Percentiles rank a stretch among this genome's conserved stretches.
Evolutionary conservation across 2,329 filamentous ascomycete genomes (phyloP).

Genomic region (Ceratocystis destructans): DNA sequence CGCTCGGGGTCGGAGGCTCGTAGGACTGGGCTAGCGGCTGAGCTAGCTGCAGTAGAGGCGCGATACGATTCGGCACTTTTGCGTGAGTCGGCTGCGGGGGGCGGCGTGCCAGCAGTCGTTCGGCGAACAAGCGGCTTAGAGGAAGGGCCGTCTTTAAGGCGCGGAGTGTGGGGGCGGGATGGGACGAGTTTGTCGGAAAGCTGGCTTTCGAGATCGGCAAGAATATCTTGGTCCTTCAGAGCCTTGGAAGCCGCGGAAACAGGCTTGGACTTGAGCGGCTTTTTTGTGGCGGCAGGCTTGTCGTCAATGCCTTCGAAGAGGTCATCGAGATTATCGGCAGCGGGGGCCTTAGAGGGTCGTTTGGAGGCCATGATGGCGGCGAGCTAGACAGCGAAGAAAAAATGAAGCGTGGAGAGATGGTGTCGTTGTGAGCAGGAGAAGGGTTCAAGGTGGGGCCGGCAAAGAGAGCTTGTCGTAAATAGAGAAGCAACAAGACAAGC

Average conservation of each 20-base stretch:
- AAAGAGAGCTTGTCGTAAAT: not conserved
- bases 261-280: slow-evolving; percentile 33
- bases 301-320: slow-evolving; percentile 51
- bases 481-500: not conserved
- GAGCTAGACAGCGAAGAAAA: slow-evolving; percentile 7
- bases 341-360: slow-evolving; percentile 41
- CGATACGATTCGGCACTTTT: slow-evolving; percentile 68
- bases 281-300: slow-evolving; percentile 34
- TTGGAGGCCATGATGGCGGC: slow-evolving; percentile 42
- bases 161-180: slow-evolving; percentile 71
- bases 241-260: slow-evolving; percentile 38
- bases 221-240: slow-evolving; percentile 53
- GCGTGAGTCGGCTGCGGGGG: slow-evolving; percentile 32
- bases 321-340: slow-evolving; percentile 46
- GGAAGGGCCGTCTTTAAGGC: slow-evolving; percentile 41
- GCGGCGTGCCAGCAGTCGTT: slow-evolving; percentile 22
- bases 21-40: slow-evolving; percentile 43
- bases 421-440: slow-evolving; percentile 2
- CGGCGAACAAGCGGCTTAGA: slow-evolving; percentile 54
- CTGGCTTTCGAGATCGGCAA: slow-evolving; percentile 67
- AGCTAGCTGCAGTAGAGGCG: slow-evolving; percentile 51
- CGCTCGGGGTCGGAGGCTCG: slow-evolving; percentile 1
- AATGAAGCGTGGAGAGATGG: slow-evolving; percentile 14
- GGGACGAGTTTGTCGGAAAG: slow-evolving; percentile 59
- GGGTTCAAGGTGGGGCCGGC: not conserved